A percentile compares a stretch with the other conserved stretches of the same genome.
Evolutionary conservation across 139 green algal species (phyloP).

Genomic region (Trebouxia sp.): DNA sequence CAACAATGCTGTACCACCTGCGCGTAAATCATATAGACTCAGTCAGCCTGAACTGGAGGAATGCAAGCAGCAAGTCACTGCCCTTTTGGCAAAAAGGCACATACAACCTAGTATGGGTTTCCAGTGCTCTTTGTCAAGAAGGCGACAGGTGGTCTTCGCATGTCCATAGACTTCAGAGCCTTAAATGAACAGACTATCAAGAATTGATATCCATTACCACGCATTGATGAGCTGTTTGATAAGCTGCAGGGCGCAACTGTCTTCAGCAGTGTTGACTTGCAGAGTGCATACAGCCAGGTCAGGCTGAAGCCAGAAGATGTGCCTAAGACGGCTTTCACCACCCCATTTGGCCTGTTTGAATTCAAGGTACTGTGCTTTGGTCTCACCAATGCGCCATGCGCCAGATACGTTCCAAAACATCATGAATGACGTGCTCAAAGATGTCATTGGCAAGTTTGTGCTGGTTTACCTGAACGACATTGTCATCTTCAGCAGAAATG

Average conservation of each 20-base stretch:
- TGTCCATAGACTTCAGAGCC: constrained; percentile 62
- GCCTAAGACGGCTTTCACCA: constrained; percentile 40
- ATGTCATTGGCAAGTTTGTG: background rate
- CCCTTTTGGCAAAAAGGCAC: constrained; percentile 28
- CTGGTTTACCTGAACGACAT: background rate
- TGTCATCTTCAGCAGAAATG: background rate
- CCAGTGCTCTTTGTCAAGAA: constrained; percentile 67
- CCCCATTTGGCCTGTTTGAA: constrained; percentile 42
- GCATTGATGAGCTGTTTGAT: constrained; percentile 59
- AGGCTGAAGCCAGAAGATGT: constrained; percentile 26
- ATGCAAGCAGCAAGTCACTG: background rate
- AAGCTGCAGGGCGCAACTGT: constrained; percentile 29
- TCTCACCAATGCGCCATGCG: constrained; percentile 51
- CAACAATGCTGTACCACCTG: background rate
- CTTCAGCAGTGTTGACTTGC: constrained; percentile 34
- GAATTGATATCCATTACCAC: constrained; percentile 53
- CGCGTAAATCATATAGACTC: background rate
- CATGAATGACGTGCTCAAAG: constrained; percentile 50
- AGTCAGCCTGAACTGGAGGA: background rate
- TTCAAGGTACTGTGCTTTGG: constrained; percentile 47
- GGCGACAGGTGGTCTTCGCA: constrained; percentile 45
- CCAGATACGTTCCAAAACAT: constrained; percentile 41
- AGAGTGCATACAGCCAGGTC: constrained; percentile 40
- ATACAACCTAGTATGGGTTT: constrained; percentile 39
- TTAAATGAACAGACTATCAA: constrained; percentile 53